Evolutionary conservation across 805 yeast species (phyloP).

Genomic region (Nakazawaea peltata): DNA sequence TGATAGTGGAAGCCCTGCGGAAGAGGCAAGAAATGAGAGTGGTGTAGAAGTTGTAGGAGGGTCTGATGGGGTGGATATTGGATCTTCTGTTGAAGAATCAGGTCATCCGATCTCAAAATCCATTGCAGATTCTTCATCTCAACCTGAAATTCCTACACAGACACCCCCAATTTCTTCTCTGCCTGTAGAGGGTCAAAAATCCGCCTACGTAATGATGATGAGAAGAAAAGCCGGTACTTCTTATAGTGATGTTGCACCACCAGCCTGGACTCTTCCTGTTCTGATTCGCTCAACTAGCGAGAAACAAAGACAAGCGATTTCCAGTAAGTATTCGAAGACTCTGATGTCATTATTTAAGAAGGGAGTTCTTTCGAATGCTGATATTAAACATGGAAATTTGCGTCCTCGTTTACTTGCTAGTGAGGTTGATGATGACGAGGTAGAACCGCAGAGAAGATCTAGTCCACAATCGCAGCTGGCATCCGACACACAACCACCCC

Average conservation of each 20-base stretch:
- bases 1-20: too few species aligned
- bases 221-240: conserved; percentile 40
- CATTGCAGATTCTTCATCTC: too few species aligned
- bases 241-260: conserved; percentile 37
- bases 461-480: neutral
- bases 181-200: conserved; percentile 17
- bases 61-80: too few species aligned
- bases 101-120: too few species aligned
- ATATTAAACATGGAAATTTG: conserved; percentile 54
- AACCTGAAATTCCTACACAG: too few species aligned
- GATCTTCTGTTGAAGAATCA: too few species aligned
- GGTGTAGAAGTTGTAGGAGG: too few species aligned
- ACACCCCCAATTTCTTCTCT: neutral
- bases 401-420: conserved; percentile 64
- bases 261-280: conserved; percentile 42
- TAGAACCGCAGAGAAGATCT: too few species aligned
- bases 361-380: conserved; percentile 22
- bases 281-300: conserved; percentile 38
- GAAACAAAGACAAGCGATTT: conserved; percentile 19
- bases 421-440: conserved; percentile 63
- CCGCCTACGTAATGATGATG: conserved; percentile 38
- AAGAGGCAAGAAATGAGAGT: too few species aligned
- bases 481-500: too few species aligned
- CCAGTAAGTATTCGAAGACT: conserved; percentile 10
- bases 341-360: conserved; percentile 11